Conservation (phyloP, 768 basidiomycete genomes). For the Suillus luteus region DNA sequence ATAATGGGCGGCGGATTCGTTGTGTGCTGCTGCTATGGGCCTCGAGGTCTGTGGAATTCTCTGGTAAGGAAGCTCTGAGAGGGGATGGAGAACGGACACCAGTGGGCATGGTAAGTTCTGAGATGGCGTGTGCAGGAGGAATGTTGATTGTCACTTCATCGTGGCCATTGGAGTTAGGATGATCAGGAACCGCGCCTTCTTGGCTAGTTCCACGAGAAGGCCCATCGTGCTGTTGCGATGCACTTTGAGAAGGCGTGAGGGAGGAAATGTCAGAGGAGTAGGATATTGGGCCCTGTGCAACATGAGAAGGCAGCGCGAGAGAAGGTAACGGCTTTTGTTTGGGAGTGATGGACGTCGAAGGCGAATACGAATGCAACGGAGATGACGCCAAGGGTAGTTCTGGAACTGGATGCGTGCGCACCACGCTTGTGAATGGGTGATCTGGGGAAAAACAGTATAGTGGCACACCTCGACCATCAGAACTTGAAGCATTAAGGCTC, state of each 20-base stretch:
- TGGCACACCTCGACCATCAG: slow-evolving; percentile 11
- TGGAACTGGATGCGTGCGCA: background rate
- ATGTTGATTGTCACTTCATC: slow-evolving; percentile 22
- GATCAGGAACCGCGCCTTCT: slow-evolving; percentile 18
- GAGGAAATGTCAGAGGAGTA: slow-evolving; percentile 60
- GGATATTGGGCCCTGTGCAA: slow-evolving; percentile 21
- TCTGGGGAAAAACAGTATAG: background rate
- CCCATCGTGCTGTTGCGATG: slow-evolving; percentile 50
- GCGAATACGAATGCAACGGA: slow-evolving; percentile 10
- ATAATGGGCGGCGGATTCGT: slow-evolving; percentile 22
- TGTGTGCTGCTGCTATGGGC: slow-evolving; percentile 11
- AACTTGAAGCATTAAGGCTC: slow-evolving; percentile 11
- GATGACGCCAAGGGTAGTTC: slow-evolving; percentile 9
- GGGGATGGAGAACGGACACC: slow-evolving; percentile 12
- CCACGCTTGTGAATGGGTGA: background rate
- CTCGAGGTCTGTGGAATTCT: background rate
- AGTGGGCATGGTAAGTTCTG: slow-evolving; percentile 31
- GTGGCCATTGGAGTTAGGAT: background rate
- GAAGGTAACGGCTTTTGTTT: slow-evolving; percentile 13
- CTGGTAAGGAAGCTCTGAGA: background rate
- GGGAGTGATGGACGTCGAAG: slow-evolving; percentile 5
- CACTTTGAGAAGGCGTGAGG: slow-evolving; percentile 74
- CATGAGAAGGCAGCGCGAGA: slow-evolving; percentile 16
- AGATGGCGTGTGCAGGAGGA: slow-evolving; percentile 31
- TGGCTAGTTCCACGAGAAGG: slow-evolving; percentile 24